Evolutionary conservation across 495 filamentous ascomycete genomes (phyloP).

Genomic region (Hamigera avellanea): DNA sequence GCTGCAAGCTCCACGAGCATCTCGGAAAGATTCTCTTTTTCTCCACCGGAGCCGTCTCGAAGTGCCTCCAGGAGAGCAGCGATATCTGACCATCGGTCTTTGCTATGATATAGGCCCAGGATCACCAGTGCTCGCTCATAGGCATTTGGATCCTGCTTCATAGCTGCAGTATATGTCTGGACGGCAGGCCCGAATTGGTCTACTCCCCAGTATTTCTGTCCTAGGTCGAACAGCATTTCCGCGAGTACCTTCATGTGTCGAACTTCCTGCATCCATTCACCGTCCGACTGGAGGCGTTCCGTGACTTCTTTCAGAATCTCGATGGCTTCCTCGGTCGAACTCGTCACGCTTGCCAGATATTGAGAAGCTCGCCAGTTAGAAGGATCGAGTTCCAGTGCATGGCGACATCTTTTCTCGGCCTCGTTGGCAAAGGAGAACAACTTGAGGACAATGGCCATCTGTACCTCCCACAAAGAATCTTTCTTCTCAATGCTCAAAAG

Average conservation of each 20-base stretch:
- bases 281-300: slow-evolving; percentile 6
- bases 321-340: slow-evolving; percentile 15
- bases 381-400: slow-evolving; percentile 20
- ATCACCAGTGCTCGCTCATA: slow-evolving; percentile 9
- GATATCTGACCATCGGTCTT: slow-evolving; percentile 16
- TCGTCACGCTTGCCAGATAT: slow-evolving; percentile 16
- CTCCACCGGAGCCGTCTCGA: slow-evolving; percentile 9
- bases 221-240: slow-evolving; percentile 11
- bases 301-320: slow-evolving; percentile 11
- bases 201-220: slow-evolving; percentile 9
- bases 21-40: slow-evolving; percentile 6
- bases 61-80: slow-evolving; percentile 17
- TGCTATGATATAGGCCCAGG: slow-evolving; percentile 14
- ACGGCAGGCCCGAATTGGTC: slow-evolving; percentile 14
- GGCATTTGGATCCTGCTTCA: no score
- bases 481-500: slow-evolving; percentile 3
- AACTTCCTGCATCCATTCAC: slow-evolving; percentile 10
- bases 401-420: slow-evolving; percentile 12
- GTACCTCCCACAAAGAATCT: slow-evolving; percentile 25
- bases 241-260: slow-evolving; percentile 13
- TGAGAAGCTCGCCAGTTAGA: slow-evolving; percentile 25
- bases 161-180: no score
- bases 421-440: slow-evolving; percentile 3
- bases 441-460: slow-evolving; percentile 17
- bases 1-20: no score